These are phyloP conservation scores for Hyaloperonospora arabidopsidis DNA, from an alignment of 352 stramenopile species.

Conservation along the genomic window DNA sequence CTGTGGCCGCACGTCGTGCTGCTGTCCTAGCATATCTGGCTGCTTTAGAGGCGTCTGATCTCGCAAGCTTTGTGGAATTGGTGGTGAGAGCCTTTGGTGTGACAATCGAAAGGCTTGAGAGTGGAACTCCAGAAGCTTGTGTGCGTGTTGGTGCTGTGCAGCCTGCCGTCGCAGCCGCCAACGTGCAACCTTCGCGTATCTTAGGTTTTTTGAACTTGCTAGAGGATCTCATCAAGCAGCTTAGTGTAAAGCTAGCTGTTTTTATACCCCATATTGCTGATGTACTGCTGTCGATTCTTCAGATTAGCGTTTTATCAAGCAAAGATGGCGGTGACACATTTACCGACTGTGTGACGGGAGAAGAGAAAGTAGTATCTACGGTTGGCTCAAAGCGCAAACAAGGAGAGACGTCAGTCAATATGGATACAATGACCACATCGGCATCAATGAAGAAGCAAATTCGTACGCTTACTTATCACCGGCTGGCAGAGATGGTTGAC, in stretches of 20 bases:
- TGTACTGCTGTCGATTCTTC: conserved; percentile 67
- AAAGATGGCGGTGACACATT: conserved; percentile 22
- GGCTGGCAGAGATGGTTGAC: conserved; percentile 65
- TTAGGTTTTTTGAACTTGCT: conserved; percentile 88
- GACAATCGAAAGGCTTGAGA: conserved; percentile 22
- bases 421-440: conserved; percentile 17
- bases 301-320: conserved; percentile 34
- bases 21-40: conserved; percentile 87
- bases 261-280: conserved; percentile 78
- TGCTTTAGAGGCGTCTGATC: conserved; percentile 59
- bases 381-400: conserved; percentile 24
- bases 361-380: conserved; percentile 1
- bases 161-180: conserved; percentile 32
- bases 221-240: conserved; percentile 79
- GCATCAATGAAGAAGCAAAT: conserved; percentile 73
- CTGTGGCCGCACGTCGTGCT: conserved; percentile 75
- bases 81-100: conserved; percentile 85
- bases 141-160: conserved; percentile 12
- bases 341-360: conserved; percentile 20
- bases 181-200: conserved; percentile 65
- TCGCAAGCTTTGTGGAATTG: conserved; percentile 83
- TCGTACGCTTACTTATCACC: conserved; percentile 67
- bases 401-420: conserved; percentile 4
- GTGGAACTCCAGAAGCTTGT: conserved; percentile 6
- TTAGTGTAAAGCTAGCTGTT: conserved; percentile 72